Conservation (phyloP, 805 yeast genomes). For the Clavispora asparagi region DNA sequence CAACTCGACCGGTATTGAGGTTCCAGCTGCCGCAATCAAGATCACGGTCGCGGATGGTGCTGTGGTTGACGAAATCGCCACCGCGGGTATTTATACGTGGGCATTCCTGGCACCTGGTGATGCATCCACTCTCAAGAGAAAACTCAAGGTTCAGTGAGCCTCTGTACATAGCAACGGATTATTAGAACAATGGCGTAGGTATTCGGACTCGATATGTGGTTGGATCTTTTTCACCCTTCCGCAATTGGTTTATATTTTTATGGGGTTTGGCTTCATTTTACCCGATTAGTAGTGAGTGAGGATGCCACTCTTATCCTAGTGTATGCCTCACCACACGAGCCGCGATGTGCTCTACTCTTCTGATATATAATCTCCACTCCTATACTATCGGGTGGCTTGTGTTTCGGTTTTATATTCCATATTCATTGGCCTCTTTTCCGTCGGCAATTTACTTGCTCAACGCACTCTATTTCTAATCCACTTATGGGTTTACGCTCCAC, state of each 20-base stretch:
- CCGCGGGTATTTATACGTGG: constrained; percentile 25
- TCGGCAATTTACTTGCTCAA: background rate
- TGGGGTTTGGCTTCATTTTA: too few relatives aligned
- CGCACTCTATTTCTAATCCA: background rate
- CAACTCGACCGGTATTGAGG: constrained; percentile 27
- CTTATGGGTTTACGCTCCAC: constrained; percentile 24
- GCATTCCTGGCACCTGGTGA: constrained; percentile 24
- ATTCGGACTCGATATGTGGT: background rate
- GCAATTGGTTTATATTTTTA: too few relatives aligned
- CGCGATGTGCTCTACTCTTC: background rate
- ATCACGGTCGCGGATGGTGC: constrained; percentile 9
- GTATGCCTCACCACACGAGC: background rate
- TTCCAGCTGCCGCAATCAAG: constrained; percentile 22
- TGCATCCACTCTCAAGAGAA: constrained; percentile 13
- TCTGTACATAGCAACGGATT: constrained; percentile 7
- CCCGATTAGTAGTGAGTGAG: too few relatives aligned
- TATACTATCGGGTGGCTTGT: too few relatives aligned
- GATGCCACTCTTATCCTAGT: background rate
- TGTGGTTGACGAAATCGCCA: constrained; percentile 14
- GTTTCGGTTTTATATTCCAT: too few relatives aligned
- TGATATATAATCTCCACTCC: background rate
- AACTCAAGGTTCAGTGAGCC: constrained; percentile 13
- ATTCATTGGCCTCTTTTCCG: too few relatives aligned
- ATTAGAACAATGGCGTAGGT: background rate
- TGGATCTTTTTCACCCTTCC: too few relatives aligned